Evolutionary conservation across 192 early-diverging fungal genomes (phyloP), one percentile per base, ranked within the genome.

Genomic region (Spizellomyces punctatus): DNA sequence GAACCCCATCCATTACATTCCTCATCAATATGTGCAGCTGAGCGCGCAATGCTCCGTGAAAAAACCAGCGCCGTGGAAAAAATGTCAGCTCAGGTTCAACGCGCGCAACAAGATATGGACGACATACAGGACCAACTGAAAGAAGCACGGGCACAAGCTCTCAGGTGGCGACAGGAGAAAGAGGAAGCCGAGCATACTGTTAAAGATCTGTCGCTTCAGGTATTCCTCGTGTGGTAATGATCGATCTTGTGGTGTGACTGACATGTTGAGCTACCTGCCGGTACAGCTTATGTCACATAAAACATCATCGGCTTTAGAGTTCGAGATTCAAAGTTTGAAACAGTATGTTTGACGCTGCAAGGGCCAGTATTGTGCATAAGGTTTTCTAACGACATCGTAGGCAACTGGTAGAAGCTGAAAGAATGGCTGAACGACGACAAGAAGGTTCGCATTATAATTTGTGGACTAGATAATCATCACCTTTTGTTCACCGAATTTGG

Each of bases 291-390:
- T 54, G 50, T 54, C 50, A 54, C 50, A 54, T 50, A 72, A 75
- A 70, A 70, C 58, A 5, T 73, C 78, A 14, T 48, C 69, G 6
- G 69, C 76, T 9, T 56, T 87, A 14, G 84, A 86, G 67, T 85
- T 84, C 78, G 85, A 86, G 62, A 84, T 86, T 19, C 67, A 67
- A 27, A 76, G 67, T 62, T 73, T 86, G 6, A 86, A 86, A 65
- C 76, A 58, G 81, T 82, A 66, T 12, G 50, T 54, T 54, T 0
- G 4, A 4, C 50, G 17, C 59, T 60, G 17, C 57, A 16, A n/a
- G 17, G 65, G 22, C 16, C 27, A 36, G 27, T 3, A 36, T 36
- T n/a, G 47, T 77, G 43, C 49, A 0, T 76, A 58, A 71, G 57
- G 0, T n/a, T 22, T 17, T 7, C 50, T 54, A 2, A 54, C 50